Evolutionary conservation across 2,329 filamentous ascomycete genomes (phyloP).

Genomic region (Neoarthrinium moseri): DNA sequence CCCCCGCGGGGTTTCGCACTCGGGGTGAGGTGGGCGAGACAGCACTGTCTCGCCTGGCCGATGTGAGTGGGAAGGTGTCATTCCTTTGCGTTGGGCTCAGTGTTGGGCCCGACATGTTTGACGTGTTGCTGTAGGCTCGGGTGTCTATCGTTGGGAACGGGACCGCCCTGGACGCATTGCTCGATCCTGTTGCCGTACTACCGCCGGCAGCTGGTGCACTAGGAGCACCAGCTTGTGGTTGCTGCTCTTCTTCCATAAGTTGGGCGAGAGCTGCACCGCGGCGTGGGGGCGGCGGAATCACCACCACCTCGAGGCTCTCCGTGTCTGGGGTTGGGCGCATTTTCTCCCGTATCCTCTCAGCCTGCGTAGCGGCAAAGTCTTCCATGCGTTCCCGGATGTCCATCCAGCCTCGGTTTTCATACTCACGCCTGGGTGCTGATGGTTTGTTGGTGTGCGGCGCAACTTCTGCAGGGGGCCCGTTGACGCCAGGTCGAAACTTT

Average conservation of each 20-base stretch:
- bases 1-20: not conserved
- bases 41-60: conserved; percentile 13
- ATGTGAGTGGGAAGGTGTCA: conserved; percentile 12
- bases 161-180: conserved; percentile 10
- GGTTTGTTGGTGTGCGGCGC: conserved; percentile 27
- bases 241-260: conserved; percentile 53
- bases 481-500: conserved; percentile 18
- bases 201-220: not conserved
- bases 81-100: conserved; percentile 16
- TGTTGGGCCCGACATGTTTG: conserved; percentile 13
- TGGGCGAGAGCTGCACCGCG: conserved; percentile 55
- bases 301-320: conserved; percentile 54
- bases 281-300: conserved; percentile 62
- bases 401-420: conserved; percentile 42
- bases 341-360: conserved; percentile 57
- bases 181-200: conserved; percentile 11
- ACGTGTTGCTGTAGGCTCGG: conserved; percentile 13
- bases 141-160: conserved; percentile 12
- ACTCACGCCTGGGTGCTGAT: conserved; percentile 19
- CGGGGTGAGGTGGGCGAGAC: conserved; percentile 9
- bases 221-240: conserved; percentile 1
- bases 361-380: conserved; percentile 60
- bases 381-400: conserved; percentile 57
- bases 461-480: conserved; percentile 29
- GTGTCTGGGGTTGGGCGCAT: conserved; percentile 53